Base-by-base conservation (phyloP, 305 asterid genomes). In the Plantago coronopus region DNA sequence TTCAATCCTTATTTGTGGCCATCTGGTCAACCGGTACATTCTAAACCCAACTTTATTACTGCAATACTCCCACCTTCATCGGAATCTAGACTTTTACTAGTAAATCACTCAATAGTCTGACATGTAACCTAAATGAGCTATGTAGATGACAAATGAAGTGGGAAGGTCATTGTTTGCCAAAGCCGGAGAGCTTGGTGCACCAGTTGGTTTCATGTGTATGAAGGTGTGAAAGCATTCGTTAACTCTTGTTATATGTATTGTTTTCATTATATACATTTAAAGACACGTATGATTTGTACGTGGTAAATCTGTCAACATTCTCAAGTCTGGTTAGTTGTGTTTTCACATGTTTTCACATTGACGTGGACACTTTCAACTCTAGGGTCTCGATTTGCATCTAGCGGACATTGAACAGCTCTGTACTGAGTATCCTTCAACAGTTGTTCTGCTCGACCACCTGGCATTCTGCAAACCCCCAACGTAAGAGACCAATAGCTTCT, bases 1-100 rank as follows among this genome's bases (percentile, higher is more conserved):
- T 90, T 90, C 74, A 90, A 90, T 70, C 96, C 97, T 6, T 85
- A 85, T 79, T 74, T 90, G 75, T 90, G 97, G 97, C 95, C 96
- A 56, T 70, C 95, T 65, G 94, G 88, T 74, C 83, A 90, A 69
- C 54, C 64, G 87, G 97, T 90, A 80, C 15, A 3, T 69, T 53
- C 74, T 45, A 40, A 19, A 40, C 25, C 8, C 47, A 14, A 43
- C 34, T 2, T 61, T 40, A 23, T 18, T 19, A 0, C 22, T 42
- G 22, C 43, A 20, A 17, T 50, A 62, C 50, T 51, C 42, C 20
- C 3, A 31, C 18, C 64, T 29, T 51, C n/a, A 37, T 13, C n/a
- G 1, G 23, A 16, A 29, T 27, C 47, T 16, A 3, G 47, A 47
- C 48, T 62, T 49, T 20, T 9, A 21, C 55, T 19, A 21, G 23